Evolutionary conservation across 371 early-diverging fungal species (phyloP).

Genomic region (Sanchytrium tribonematis): DNA sequence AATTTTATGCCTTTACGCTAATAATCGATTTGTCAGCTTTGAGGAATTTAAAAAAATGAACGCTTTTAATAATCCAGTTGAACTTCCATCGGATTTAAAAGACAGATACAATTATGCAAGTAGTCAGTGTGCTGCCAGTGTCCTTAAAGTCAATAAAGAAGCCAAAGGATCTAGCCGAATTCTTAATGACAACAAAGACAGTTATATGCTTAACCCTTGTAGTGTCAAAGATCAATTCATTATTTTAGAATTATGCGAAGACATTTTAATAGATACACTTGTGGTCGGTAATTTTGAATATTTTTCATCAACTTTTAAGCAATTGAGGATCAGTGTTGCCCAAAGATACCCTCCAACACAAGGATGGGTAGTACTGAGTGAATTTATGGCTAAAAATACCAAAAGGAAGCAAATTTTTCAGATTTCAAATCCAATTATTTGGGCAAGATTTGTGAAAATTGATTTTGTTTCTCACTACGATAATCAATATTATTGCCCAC

Average conservation of each 20-base stretch:
- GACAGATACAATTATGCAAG: constrained; percentile 7
- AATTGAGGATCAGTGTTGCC: constrained; percentile 42
- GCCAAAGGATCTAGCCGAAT: constrained; percentile 53
- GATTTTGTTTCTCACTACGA: constrained; percentile 72
- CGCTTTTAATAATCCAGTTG: not conserved
- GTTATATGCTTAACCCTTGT: constrained; percentile 77
- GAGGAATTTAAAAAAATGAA: not conserved
- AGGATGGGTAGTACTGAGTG: constrained; percentile 49
- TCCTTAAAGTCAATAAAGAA: constrained; percentile 47
- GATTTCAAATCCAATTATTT: constrained; percentile 34
- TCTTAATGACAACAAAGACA: constrained; percentile 56
- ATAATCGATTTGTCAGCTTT: not conserved
- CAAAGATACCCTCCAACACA: constrained; percentile 48
- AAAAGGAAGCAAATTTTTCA: constrained; percentile 39
- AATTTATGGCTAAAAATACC: constrained; percentile 48
- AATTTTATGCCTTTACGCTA: too few relatives aligned
- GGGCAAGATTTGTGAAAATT: constrained; percentile 54
- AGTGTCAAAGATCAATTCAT: constrained; percentile 35
- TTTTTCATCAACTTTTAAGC: constrained; percentile 71
- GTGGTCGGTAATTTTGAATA: constrained; percentile 80
- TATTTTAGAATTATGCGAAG: constrained; percentile 71
- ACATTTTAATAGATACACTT: constrained; percentile 61
- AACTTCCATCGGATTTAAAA: constrained; percentile 1
- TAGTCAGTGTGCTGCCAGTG: constrained; percentile 68
- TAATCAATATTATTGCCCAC: constrained; percentile 68